Evolutionary conservation across 1,284 basidiomycete species (phyloP).

Genomic region (Cryptococcus wingfieldii): DNA sequence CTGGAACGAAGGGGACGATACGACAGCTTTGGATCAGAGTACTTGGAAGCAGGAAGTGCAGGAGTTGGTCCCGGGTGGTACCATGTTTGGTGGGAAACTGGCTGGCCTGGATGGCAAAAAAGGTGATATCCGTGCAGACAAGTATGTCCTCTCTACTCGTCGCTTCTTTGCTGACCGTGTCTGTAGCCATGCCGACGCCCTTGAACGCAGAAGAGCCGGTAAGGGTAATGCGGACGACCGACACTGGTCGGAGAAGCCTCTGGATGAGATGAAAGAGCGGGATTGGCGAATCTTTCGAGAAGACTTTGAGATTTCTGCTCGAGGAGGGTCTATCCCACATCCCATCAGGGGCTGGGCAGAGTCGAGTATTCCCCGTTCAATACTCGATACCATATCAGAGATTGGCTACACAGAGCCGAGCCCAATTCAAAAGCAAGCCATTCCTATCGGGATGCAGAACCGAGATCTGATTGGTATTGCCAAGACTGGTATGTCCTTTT

Average conservation of each 20-base stretch:
- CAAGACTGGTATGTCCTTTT: conserved; percentile 69
- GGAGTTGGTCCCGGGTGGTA: conserved; percentile 64
- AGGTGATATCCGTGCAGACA: conserved; percentile 22
- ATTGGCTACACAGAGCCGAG: conserved; percentile 97
- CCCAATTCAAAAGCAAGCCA: conserved; percentile 95
- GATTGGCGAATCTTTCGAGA: conserved; percentile 99
- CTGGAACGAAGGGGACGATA: conserved; percentile 93
- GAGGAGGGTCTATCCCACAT: conserved; percentile 86
- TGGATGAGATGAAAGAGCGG: conserved; percentile 91
- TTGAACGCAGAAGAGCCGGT: conserved; percentile 75
- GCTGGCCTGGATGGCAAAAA: conserved; percentile 70
- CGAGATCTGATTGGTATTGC: conserved; percentile 97
- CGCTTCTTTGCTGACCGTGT: not conserved
- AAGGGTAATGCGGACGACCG: conserved; percentile 80
- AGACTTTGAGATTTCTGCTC: conserved; percentile 91
- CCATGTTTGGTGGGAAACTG: conserved; percentile 79
- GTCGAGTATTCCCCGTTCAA: conserved; percentile 70
- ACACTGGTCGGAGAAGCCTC: conserved; percentile 95
- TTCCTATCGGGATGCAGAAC: conserved; percentile 93
- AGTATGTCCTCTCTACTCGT: conserved; percentile 8
- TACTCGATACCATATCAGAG: conserved; percentile 78
- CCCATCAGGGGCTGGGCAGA: conserved; percentile 90
- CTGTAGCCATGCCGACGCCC: conserved; percentile 64
- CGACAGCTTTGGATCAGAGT: conserved; percentile 53
- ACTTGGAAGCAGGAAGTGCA: conserved; percentile 51